Conservation (phyloP, 2,329 filamentous ascomycete genomes). For the Botryotinia globosa region DNA sequence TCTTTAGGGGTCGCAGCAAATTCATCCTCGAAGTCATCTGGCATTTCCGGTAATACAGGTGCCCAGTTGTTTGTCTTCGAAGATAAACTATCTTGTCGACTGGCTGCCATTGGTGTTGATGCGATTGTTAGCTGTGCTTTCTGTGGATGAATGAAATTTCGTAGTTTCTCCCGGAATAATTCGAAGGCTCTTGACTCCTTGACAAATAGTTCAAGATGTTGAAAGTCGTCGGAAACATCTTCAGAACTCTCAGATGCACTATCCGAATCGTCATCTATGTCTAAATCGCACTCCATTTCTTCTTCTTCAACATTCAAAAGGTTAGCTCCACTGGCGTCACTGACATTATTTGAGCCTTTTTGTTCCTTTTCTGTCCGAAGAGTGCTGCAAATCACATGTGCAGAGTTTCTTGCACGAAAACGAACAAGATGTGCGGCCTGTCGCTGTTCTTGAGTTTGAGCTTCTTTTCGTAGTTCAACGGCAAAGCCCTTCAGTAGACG, state of each 20-base stretch:
- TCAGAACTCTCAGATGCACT: slow-evolving; percentile 13
- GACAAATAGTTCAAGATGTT: slow-evolving; percentile 22
- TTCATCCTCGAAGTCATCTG: background rate
- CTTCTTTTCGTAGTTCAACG: slow-evolving; percentile 19
- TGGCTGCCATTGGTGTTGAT: background rate
- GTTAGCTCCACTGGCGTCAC: background rate
- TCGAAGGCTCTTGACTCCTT: slow-evolving; percentile 21
- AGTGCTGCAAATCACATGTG: slow-evolving; percentile 24
- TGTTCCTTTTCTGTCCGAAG: background rate
- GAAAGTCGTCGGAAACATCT: slow-evolving; percentile 5
- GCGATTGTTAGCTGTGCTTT: background rate
- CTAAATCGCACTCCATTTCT: background rate
- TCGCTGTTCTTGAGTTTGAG: slow-evolving; percentile 17
- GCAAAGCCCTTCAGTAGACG: slow-evolving; percentile 23
- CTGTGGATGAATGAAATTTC: slow-evolving; percentile 16
- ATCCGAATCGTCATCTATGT: background rate
- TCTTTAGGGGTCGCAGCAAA: background rate
- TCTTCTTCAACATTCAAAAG: background rate
- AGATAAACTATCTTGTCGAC: background rate
- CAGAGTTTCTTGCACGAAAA: slow-evolving; percentile 23
- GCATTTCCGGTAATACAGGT: background rate
- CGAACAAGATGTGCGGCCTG: slow-evolving; percentile 23
- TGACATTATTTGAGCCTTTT: background rate
- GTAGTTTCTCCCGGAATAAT: slow-evolving; percentile 14
- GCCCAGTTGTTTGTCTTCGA: background rate